Evolutionary conservation across 179 eudicot species (phyloP).

Genomic region (Amaranthus tricolor): DNA sequence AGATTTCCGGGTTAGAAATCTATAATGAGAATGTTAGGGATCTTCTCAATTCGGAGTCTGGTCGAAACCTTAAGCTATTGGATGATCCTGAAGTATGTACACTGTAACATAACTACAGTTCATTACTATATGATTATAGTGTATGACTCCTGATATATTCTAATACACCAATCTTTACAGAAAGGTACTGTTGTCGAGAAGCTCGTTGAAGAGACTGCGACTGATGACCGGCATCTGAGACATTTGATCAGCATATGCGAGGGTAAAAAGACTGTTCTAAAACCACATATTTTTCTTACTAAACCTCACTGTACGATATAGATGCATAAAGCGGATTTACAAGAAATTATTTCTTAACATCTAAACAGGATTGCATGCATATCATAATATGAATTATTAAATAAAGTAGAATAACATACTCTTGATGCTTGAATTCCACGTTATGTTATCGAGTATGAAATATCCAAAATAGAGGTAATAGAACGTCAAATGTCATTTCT

Average conservation of each 20-base stretch:
- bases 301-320: no score
- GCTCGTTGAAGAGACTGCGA: conserved; percentile 87
- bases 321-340: no score
- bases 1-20: conserved; percentile 92
- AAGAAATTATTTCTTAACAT: no score
- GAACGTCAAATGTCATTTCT: no score
- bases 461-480: no score
- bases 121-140: neutral
- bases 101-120: neutral
- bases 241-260: conserved; percentile 82
- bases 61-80: conserved; percentile 81
- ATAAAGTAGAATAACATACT: no score
- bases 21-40: conserved; percentile 96
- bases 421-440: no score
- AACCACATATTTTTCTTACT: neutral
- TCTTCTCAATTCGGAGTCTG: conserved; percentile 83
- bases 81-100: conserved; percentile 93
- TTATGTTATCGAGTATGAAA: no score
- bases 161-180: conserved; percentile 33
- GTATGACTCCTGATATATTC: neutral
- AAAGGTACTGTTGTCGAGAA: conserved; percentile 97
- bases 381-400: no score
- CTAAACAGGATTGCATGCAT: no score
- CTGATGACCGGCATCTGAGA: conserved; percentile 63
- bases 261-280: conserved; percentile 41